A percentile compares a stretch with the other conserved stretches of the same genome.
These are phyloP conservation scores for Lactarius quietus DNA, from an alignment of 768 basidiomycete species.

Conservation along the genomic window DNA sequence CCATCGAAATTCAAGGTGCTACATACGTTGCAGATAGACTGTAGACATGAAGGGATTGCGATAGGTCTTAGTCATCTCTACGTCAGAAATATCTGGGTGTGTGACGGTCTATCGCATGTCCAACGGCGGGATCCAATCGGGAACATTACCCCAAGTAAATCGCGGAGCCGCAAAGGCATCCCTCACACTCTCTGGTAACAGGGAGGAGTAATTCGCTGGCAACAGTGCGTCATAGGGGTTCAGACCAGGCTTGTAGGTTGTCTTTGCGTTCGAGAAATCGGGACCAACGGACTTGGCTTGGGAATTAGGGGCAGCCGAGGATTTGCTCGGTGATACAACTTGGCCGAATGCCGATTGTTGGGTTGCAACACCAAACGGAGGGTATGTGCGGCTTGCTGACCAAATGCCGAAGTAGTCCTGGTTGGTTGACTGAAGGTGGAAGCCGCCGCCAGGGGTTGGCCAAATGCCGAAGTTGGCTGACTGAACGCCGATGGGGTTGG, in stretches of 20 bases:
- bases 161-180: constrained; percentile 49
- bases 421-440: constrained; percentile 48
- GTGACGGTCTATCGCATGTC: constrained; percentile 44
- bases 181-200: constrained; percentile 46
- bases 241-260: constrained; percentile 40
- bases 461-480: constrained; percentile 34
- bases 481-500: constrained; percentile 32
- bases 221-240: constrained; percentile 54
- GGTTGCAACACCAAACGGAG: constrained; percentile 39
- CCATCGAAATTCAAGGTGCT: background rate
- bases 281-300: constrained; percentile 26
- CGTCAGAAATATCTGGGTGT: background rate
- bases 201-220: constrained; percentile 51
- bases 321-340: constrained; percentile 5
- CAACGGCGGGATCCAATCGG: constrained; percentile 67
- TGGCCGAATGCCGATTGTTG: constrained; percentile 10
- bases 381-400: constrained; percentile 36
- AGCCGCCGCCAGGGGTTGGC: constrained; percentile 39
- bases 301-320: constrained; percentile 18
- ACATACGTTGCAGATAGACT: constrained; percentile 8
- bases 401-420: constrained; percentile 44
- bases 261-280: constrained; percentile 34
- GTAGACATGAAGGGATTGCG: background rate
- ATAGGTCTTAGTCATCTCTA: background rate
- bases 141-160: constrained; percentile 63